A percentile compares a stretch with the other conserved stretches of the same genome.
Evolutionary conservation across 345 rosid species (phyloP).

Genomic region (Melaleuca alternifolia): DNA sequence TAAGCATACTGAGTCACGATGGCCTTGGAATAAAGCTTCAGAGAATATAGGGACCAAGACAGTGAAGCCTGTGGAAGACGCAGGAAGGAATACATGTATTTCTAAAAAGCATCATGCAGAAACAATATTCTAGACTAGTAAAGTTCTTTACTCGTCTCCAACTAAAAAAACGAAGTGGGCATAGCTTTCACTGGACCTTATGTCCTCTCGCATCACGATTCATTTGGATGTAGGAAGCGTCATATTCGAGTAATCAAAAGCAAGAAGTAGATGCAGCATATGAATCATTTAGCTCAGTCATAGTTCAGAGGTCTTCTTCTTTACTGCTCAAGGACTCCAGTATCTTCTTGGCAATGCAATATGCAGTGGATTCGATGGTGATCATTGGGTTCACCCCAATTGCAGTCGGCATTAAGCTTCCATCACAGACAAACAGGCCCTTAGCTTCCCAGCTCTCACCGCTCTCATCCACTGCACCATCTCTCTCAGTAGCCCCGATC

Average conservation of each 20-base stretch:
- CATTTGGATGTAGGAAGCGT: background rate
- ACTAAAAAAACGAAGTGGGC: background rate
- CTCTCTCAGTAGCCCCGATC: conserved; percentile 1
- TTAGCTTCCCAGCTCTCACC: conserved; percentile 9
- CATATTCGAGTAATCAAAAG: background rate
- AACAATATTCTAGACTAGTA: background rate
- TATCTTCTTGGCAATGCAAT: conserved; percentile 5
- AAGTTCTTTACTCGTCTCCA: background rate
- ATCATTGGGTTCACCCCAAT: conserved; percentile 8
- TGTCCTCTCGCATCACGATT: background rate
- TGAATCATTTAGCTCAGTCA: background rate
- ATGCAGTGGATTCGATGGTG: conserved; percentile 6
- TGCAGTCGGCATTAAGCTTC: conserved; percentile 5
- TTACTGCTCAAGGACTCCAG: background rate
- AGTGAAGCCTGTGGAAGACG: background rate
- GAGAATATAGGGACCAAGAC: background rate
- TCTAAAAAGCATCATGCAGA: background rate
- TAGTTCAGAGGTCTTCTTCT: background rate
- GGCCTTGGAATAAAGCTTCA: background rate
- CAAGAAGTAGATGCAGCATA: background rate
- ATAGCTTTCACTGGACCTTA: background rate
- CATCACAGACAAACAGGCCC: conserved; percentile 7
- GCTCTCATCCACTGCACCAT: conserved; percentile 2
- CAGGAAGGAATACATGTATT: background rate
- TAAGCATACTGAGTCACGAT: background rate